These are phyloP conservation scores for Aspergillus sp. DNA, from an alignment of 2,329 filamentous ascomycete species.

Conservation along the genomic window DNA sequence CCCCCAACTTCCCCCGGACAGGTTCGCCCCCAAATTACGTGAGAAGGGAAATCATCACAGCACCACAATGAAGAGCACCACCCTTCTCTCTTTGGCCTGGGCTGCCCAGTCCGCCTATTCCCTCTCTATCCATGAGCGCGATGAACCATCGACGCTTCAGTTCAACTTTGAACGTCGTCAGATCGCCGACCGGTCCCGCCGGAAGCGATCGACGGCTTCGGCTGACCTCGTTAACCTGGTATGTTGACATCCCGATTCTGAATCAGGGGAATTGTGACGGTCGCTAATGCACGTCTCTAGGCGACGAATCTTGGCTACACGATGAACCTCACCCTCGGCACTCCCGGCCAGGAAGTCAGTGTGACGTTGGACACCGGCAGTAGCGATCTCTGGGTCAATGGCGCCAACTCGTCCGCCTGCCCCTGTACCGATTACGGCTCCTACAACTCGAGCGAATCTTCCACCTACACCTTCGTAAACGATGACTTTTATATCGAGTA, in stretches of 20 bases:
- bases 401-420: constrained; percentile 64
- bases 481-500: constrained; percentile 81
- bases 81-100: constrained; percentile 9
- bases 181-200: not conserved
- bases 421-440: constrained; percentile 33
- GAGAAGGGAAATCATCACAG: not conserved
- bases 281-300: not conserved
- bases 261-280: not conserved
- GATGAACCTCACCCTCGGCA: constrained; percentile 54
- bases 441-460: constrained; percentile 66
- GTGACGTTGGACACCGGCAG: constrained; percentile 62
- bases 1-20: no score
- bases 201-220: constrained; percentile 12
- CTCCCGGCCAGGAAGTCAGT: constrained; percentile 53
- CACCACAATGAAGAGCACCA: constrained; percentile 8
- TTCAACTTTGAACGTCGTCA: constrained; percentile 14
- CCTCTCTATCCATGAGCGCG: constrained; percentile 14
- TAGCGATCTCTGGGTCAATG: constrained; percentile 66
- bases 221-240: constrained; percentile 1
- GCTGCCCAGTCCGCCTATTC: constrained; percentile 2
- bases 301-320: constrained; percentile 12
- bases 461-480: constrained; percentile 70
- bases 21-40: not conserved
- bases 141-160: constrained; percentile 11
- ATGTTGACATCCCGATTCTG: not conserved